Conservation (phyloP, 176 grass and related monocot genomes). For the Zizania latifolia region DNA sequence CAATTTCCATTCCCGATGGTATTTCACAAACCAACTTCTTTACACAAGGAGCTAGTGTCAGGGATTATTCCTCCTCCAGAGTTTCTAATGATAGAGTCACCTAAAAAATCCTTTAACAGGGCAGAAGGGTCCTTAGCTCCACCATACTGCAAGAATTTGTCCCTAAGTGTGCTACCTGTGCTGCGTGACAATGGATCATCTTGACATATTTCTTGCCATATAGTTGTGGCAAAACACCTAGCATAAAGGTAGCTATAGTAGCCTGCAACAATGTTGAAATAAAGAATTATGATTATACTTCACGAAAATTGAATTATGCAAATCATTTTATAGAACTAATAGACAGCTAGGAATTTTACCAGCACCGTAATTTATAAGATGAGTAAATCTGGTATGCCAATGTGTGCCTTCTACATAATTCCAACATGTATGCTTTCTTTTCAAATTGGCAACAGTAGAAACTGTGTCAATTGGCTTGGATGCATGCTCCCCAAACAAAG, state of each 20-base stretch:
- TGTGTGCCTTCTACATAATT: slow-evolving; percentile 70
- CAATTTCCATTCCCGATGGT: not conserved
- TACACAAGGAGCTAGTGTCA: slow-evolving; percentile 51
- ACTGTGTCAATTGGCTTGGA: slow-evolving; percentile 60
- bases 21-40: slow-evolving; percentile 59
- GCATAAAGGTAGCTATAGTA: slow-evolving; percentile 98
- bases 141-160: slow-evolving; percentile 58
- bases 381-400: slow-evolving; percentile 80
- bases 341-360: slow-evolving; percentile 36
- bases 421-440: slow-evolving; percentile 76
- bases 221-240: slow-evolving; percentile 81
- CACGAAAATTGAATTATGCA: not conserved
- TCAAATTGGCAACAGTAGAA: slow-evolving; percentile 70
- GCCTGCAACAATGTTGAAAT: slow-evolving; percentile 35
- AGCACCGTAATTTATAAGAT: slow-evolving; percentile 86
- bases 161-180: slow-evolving; percentile 50
- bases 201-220: slow-evolving; percentile 80
- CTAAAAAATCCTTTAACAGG: slow-evolving; percentile 66
- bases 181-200: slow-evolving; percentile 62
- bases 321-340: slow-evolving; percentile 1
- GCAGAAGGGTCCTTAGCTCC: slow-evolving; percentile 66
- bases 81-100: slow-evolving; percentile 55
- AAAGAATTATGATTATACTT: not conserved
- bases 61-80: slow-evolving; percentile 60
- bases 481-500: slow-evolving; percentile 72